Conservation (phyloP, 1,284 basidiomycete genomes). For the Ceratobasidium papillatum region DNA sequence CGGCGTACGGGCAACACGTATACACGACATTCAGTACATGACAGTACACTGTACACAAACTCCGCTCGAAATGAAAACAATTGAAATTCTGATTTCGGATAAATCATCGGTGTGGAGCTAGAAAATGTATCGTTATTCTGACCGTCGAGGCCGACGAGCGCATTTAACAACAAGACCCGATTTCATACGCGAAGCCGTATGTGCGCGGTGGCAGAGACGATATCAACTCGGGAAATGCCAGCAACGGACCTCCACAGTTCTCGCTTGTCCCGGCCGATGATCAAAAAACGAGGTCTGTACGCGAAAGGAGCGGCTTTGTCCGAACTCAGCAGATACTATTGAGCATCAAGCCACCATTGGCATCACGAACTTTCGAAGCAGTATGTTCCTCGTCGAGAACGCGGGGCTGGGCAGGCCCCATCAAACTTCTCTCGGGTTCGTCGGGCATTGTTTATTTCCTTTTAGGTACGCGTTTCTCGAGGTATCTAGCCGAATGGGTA, state of each 20-base stretch:
- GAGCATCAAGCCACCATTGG: not conserved
- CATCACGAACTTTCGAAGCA: slow-evolving; percentile 6
- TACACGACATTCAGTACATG: not conserved
- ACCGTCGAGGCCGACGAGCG: not conserved
- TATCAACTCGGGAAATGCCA: not conserved
- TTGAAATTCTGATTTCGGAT: not conserved
- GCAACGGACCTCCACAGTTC: not conserved
- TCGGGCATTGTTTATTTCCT: slow-evolving; percentile 33
- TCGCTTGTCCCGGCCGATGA: slow-evolving; percentile 6
- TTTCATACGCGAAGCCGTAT: not conserved
- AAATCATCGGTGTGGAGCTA: not conserved
- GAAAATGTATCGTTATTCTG: not conserved
- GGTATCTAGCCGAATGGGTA: slow-evolving; percentile 19
- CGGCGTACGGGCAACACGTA: not conserved
- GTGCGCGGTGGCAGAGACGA: not conserved
- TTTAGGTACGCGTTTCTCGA: not conserved
- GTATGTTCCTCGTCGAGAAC: not conserved
- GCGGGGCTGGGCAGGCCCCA: not conserved
- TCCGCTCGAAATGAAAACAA: not conserved
- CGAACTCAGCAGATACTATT: not conserved
- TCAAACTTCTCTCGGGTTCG: slow-evolving; percentile 2
- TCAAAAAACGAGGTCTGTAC: not conserved
- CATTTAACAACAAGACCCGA: not conserved
- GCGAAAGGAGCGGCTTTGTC: not conserved
- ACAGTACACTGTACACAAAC: not conserved